These are phyloP conservation scores for Microbotryum violaceum DNA, from an alignment of 1,284 basidiomycete species.

Conservation along the genomic window DNA sequence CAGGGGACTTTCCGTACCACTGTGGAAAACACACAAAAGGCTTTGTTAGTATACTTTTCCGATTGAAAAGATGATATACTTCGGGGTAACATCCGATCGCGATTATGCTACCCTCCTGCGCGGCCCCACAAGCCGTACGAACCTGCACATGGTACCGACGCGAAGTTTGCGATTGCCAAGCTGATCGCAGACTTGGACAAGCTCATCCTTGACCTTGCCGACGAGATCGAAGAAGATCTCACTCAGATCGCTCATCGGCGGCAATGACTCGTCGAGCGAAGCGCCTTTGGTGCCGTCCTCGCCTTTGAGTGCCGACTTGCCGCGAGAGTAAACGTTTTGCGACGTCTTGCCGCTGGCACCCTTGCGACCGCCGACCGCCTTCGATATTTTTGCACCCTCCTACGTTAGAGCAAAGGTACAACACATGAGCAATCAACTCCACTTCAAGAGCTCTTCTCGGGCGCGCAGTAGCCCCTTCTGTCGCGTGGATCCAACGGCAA, in stretches of 20 bases:
- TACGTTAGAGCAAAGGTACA: too few relatives aligned
- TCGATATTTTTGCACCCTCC: background rate
- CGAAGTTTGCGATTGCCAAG: slow-evolving; percentile 76
- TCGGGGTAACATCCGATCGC: background rate
- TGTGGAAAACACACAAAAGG: slow-evolving; percentile 37
- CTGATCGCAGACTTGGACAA: slow-evolving; percentile 60
- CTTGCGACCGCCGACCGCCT: too few relatives aligned
- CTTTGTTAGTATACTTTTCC: too few relatives aligned
- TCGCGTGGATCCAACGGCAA: background rate
- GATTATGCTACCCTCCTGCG: background rate
- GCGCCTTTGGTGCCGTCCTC: background rate
- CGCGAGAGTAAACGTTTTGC: too few relatives aligned
- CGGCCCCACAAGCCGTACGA: slow-evolving; percentile 9
- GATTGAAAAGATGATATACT: background rate
- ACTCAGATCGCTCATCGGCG: slow-evolving; percentile 74
- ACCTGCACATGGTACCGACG: slow-evolving; percentile 86
- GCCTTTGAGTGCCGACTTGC: background rate
- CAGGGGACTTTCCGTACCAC: slow-evolving; percentile 88
- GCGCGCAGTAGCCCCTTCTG: background rate
- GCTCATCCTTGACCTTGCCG: slow-evolving; percentile 54
- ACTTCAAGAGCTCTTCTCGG: background rate
- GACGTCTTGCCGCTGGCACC: too few relatives aligned
- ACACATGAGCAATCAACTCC: background rate
- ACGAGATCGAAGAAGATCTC: slow-evolving; percentile 81
- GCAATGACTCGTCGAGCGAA: slow-evolving; percentile 43